Evolutionary conservation across 2,329 filamentous ascomycete species (phyloP), one percentile per base, ranked within the genome.

Genomic region (Xylariales sp.): DNA sequence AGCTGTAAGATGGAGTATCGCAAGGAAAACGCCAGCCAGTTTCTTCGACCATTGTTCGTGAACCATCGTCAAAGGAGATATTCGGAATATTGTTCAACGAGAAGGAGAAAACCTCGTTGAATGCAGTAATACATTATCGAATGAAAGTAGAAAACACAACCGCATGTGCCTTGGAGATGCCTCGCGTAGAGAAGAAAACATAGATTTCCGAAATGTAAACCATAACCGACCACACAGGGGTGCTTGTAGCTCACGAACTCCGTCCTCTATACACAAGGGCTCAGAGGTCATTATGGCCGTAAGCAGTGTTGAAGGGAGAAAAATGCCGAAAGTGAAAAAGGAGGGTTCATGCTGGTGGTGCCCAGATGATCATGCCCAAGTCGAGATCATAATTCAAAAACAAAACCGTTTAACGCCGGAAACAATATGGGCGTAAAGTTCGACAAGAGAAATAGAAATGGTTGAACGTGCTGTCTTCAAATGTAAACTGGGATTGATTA

Each of bases 201-300:
- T 40, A 43, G 18, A 43, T 43, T 37, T 41, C 37, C 38, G 34
- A 43, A 49, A 56, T 57, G 44, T 36, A 35, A 41, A 43, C 44
- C 49, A 43, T 51, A 45, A 45, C 46, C 44, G 51, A 43, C 40
- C 44, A 40, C 53, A 46, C 36, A n/a, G n/a, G n/a, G n/a, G n/a
- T n/a, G n/a, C n/a, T 47, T 44, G 46, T 49, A 45, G 43, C 40
- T 42, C 40, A 46, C 40, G 32, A 31, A 50, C 45, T 42, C 47
- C 40, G 37, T 44, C 33, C 39, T 36, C 29, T 41, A 33, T 33
- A 38, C 37, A 43, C 37, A 27, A 32, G 16, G 24, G 40, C 29
- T 38, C 24, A 25, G 21, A 41, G 43, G 30, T 31, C 50, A 31
- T 18, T 44, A 45, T 41, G 41, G 29, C n/a, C 45, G 43, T 38